Percentiles rank a stretch among this genome's conserved stretches.
These are phyloP conservation scores for Sindora glabra DNA, from an alignment of 306 rosid species.

Conservation along the genomic window DNA sequence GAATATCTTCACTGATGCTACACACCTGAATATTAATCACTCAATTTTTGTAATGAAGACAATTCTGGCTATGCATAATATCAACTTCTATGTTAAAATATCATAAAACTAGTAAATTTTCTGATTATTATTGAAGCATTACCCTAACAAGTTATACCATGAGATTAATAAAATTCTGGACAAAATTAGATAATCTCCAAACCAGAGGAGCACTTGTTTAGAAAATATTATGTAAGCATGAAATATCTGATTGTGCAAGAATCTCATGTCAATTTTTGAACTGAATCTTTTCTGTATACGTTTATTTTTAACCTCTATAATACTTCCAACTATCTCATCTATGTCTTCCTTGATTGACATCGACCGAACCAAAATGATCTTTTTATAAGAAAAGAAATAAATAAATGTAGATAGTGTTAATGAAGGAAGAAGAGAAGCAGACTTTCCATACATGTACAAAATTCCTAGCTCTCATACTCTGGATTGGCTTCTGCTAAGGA, in stretches of 20 bases:
- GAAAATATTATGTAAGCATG: slow-evolving; percentile 2
- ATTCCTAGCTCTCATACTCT: slow-evolving; percentile 72
- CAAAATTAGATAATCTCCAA: neutral
- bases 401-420: too few species aligned
- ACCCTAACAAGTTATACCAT: neutral
- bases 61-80: too few species aligned
- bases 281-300: neutral
- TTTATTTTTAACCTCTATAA: neutral
- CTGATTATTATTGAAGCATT: too few species aligned
- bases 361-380: slow-evolving; percentile 2
- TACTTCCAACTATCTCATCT: neutral
- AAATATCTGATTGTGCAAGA: slow-evolving; percentile 19
- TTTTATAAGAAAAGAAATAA: neutral
- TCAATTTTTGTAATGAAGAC: too few species aligned
- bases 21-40: too few species aligned
- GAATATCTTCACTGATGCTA: too few species aligned
- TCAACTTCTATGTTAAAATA: too few species aligned
- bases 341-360: neutral
- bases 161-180: neutral
- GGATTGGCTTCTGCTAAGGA: slow-evolving; percentile 42
- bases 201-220: slow-evolving; percentile 8
- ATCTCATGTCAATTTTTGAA: slow-evolving; percentile 14
- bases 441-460: slow-evolving; percentile 13
- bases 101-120: too few species aligned
- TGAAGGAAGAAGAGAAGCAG: neutral